Evolutionary conservation across 257 asterid genomes (phyloP).

Genomic region (Solanum clarkiae): DNA sequence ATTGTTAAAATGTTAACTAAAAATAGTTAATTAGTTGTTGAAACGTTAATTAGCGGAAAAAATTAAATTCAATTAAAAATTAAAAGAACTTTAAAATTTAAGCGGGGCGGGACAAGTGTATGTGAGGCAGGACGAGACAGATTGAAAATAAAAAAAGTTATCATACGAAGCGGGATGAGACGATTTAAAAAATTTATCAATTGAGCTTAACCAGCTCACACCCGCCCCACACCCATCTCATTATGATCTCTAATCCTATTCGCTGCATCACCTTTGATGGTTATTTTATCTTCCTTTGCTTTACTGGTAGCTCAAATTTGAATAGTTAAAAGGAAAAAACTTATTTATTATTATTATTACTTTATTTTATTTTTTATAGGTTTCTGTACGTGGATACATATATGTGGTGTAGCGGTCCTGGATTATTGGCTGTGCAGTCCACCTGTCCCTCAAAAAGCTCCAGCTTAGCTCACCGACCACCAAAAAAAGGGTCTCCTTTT

Average conservation of each 20-base stretch:
- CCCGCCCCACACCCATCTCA: fast-evolving
- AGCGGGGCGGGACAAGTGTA: no score
- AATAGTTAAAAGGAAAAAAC: background rate
- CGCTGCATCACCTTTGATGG: fast-evolving
- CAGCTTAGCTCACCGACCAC: background rate
- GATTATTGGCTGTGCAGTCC: background rate
- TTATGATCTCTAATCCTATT: fast-evolving
- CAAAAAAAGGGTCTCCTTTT: background rate
- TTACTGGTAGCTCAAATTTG: background rate
- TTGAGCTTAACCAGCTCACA: fast-evolving
- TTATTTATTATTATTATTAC: no score
- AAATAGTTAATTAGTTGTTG: no score
- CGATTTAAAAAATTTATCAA: no score
- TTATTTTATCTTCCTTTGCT: background rate
- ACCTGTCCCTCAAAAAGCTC: background rate
- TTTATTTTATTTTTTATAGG: no score
- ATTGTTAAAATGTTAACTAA: no score
- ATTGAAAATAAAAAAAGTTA: no score
- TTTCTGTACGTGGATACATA: background rate
- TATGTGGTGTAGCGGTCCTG: background rate
- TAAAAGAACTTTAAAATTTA: no score
- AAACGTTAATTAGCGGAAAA: no score
- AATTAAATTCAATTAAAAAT: no score
- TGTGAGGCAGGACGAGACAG: fast-evolving
- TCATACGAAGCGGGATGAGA: fast-evolving